phyloP scores from a whole-genome alignment of 129 eudicot genomes.

The Pseudognaphalium luteoalbum region DNA sequence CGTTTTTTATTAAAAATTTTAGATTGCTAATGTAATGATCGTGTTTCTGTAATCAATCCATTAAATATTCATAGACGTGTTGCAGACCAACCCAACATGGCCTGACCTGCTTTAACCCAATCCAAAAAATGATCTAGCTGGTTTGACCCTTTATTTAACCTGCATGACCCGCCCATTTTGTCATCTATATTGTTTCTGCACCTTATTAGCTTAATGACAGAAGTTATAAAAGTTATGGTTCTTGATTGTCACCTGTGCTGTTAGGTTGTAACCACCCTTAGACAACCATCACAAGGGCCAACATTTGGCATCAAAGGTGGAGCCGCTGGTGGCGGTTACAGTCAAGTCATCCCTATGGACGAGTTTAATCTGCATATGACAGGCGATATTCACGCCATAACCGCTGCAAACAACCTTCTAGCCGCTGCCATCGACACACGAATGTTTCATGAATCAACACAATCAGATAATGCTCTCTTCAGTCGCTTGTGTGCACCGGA shows the following conservation, averaged over 20 bases:
- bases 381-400: constrained; percentile 96
- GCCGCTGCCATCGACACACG: neutral
- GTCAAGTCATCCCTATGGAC: constrained; percentile 98
- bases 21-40: neutral
- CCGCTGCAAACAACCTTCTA: constrained; percentile 93
- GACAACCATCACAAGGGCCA: constrained; percentile 99
- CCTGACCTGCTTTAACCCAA: neutral
- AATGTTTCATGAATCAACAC: constrained; percentile 2
- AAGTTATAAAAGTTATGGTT: neutral
- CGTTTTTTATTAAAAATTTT: neutral
- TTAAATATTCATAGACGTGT: neutral
- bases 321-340: constrained; percentile 99
- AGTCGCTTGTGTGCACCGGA: neutral
- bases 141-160: neutral
- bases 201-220: neutral
- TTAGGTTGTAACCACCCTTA: constrained; percentile 84
- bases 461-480: constrained; percentile 3
- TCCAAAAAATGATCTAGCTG: neutral
- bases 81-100: neutral
- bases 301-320: constrained; percentile 98
- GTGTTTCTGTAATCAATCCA: too few species aligned
- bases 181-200: neutral
- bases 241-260: constrained; percentile 23
- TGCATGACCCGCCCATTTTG: neutral
- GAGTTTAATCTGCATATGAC: constrained; percentile 97